Conservation (phyloP, 495 filamentous ascomycete species). For the Hypoxylon subgilvum region DNA sequence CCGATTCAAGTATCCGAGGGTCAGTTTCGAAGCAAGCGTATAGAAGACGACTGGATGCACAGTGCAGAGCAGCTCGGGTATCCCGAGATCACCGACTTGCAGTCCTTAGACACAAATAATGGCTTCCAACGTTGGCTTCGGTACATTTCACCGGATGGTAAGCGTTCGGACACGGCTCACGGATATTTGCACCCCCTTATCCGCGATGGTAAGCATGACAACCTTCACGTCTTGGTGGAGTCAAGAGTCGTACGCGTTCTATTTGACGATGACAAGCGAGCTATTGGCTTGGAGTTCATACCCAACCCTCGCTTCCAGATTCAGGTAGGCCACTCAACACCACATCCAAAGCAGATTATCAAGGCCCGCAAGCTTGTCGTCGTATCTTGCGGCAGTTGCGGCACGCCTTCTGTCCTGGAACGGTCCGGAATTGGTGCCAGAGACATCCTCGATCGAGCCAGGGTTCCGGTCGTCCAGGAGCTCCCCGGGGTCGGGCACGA, state of each 20-base stretch:
- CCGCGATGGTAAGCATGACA: conserved; percentile 52
- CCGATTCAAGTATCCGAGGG: conserved; percentile 58
- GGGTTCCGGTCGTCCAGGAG: conserved; percentile 43
- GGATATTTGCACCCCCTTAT: conserved; percentile 54
- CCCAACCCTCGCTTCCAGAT: conserved; percentile 41
- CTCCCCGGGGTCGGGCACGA: conserved; percentile 57
- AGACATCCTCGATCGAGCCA: conserved; percentile 44
- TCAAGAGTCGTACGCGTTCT: conserved; percentile 58
- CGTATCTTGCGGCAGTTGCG: conserved; percentile 62
- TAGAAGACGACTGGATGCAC: conserved; percentile 51
- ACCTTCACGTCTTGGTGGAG: conserved; percentile 60
- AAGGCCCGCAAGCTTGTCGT: conserved; percentile 60
- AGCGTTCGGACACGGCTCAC: conserved; percentile 54
- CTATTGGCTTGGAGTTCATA: conserved; percentile 53
- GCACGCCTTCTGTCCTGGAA: conserved; percentile 64
- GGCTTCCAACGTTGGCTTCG: conserved; percentile 45
- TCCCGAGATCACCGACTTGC: conserved; percentile 50
- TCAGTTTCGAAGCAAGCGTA: conserved; percentile 33
- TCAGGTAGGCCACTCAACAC: conserved; percentile 3
- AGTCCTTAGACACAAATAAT: conserved; percentile 48
- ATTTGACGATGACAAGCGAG: conserved; percentile 54
- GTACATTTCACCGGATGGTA: conserved; percentile 50
- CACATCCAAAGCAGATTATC: conserved; percentile 40
- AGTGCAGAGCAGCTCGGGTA: conserved; percentile 53
- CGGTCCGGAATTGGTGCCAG: conserved; percentile 64